Evolutionary conservation across 2,329 filamentous ascomycete species (phyloP), one percentile per base, ranked within the genome.

Genomic region (Paraphoma sp.): DNA sequence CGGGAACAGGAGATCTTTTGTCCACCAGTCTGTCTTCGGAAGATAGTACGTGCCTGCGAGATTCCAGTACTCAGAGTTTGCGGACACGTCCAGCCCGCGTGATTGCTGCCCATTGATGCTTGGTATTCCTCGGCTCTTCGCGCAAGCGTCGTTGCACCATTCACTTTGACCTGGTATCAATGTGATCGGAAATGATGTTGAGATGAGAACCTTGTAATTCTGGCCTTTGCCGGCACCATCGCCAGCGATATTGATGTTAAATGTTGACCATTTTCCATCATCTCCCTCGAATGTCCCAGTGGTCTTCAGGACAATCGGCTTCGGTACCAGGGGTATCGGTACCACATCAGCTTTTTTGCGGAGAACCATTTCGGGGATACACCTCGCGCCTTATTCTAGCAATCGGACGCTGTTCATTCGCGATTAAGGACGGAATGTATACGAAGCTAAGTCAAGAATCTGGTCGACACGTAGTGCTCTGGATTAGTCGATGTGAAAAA

Each of bases 181-280:
- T 36, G 68, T 67, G 23, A 68, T 11, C 29, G 60, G 38, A 40
- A 70, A 64, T 28, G 72, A 69, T 3, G 74, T 74, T 2, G 74
- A 74, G 14, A 72, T 63, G 9, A 76, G 67, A 5, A 76, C 65
- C 17, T 57, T 69, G 60, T 77, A 77, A 38, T 74, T 67, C 50
- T 80, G 77, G 5, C 73, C 72, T 14, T 68, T 64, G 2, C 68
- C 71, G 0, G 43, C 45, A 5, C 30, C 50, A 11, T 67, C 62
- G 11, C 70, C 67, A 10, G 78, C 78, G 1, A 79, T 60, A 33
- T 76, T 75, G 59, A 80, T 70, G n/a, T 54, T 54, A 54, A 80
- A 80, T 1, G 69, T 74, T 1, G 78, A 79, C 78, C 78, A 80
- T 44, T 59, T 66, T 1, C 78, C 78, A 58, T 80, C 78, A 48